Evolutionary conservation across 129 eudicot genomes (phyloP).

Genomic region (Centrapalus pauciflorus): DNA sequence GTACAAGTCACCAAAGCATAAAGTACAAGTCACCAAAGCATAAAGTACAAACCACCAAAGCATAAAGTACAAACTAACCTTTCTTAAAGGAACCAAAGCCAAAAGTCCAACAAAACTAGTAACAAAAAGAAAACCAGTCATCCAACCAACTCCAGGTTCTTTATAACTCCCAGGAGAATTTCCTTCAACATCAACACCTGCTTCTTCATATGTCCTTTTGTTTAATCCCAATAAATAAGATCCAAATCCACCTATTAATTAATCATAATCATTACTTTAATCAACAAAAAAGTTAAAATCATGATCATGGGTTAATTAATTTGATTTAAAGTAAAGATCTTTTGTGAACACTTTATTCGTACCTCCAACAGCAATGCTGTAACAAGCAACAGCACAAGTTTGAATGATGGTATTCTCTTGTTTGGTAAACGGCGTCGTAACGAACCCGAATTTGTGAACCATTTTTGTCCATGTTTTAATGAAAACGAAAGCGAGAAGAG

Average conservation of each 20-base stretch:
- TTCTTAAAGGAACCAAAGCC: slow-evolving; percentile 86
- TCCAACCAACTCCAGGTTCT: slow-evolving; percentile 78
- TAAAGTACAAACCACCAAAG: slow-evolving; percentile 65
- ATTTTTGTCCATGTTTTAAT: slow-evolving; percentile 68
- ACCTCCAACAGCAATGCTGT: slow-evolving; percentile 95
- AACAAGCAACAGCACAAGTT: slow-evolving; percentile 95
- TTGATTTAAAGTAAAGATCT: background rate
- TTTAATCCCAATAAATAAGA: slow-evolving; percentile 69
- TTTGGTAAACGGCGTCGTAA: slow-evolving; percentile 54
- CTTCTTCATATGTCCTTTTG: slow-evolving; percentile 62
- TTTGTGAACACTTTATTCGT: too few relatives aligned
- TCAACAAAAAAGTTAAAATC: background rate
- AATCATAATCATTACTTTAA: background rate
- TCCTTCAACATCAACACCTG: slow-evolving; percentile 69
- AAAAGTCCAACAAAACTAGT: slow-evolving; percentile 78
- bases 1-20: background rate
- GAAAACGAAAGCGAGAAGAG: slow-evolving; percentile 80
- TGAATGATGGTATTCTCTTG: slow-evolving; percentile 90
- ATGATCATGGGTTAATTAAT: too few relatives aligned
- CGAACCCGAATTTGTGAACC: slow-evolving; percentile 51
- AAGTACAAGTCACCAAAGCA: slow-evolving; percentile 5
- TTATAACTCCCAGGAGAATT: slow-evolving; percentile 54
- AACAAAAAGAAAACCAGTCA: slow-evolving; percentile 82
- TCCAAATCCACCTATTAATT: slow-evolving; percentile 67
- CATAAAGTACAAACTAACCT: slow-evolving; percentile 85